Base-by-base conservation (phyloP, 2,329 filamentous ascomycete species). In the Periconia sp. region DNA sequence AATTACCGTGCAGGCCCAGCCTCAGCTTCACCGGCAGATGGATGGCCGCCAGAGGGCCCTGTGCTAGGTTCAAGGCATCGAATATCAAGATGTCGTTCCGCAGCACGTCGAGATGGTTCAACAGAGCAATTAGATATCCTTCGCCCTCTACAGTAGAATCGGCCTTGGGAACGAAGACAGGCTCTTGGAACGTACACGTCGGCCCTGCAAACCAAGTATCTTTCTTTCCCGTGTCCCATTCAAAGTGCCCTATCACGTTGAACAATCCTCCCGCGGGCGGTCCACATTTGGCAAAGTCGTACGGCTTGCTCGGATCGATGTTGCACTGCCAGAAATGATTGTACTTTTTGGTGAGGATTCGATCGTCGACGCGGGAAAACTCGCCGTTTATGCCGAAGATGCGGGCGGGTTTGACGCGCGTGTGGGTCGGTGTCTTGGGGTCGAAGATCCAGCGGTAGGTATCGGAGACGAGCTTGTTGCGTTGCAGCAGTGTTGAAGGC, bases 101-200 rank as follows among this genome's bases (percentile, higher is more conserved):
- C 29, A 72, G 53, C 10, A 76, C 73, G 35, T 66, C 62, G 10
- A 66, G 40, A 70, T 71, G 50, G 72, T 68, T 60, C 68, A 78
- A 13, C 66, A 73, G 31, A 15, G 74, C 74, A 23, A 79, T 71
- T 2, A 66, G 36, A 49, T 78, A 80, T 1, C 78, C 78, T 38
- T 81, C 76, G 0, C 77, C 78, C 50, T 81, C 78, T 1, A 42
- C 61, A 0, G 64, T 70, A 15, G 65, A 66, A 2, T 69, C 65
- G 0, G 59, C 57, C 22, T 67, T 65, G 0, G 79, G 78, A 10
- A 81, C 74, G 43, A 82, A 82, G 0, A 77, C 73, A 0, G 79
- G 78, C 48, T 82, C 79, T 55, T 81, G 78, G 47, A 80, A 76
- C 0, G 76, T 76, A 18, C 68, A 64, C 8, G 61, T 68, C 18